Base-by-base conservation (phyloP, 75 land plant species). In the Sequoiadendron giganteum region DNA sequence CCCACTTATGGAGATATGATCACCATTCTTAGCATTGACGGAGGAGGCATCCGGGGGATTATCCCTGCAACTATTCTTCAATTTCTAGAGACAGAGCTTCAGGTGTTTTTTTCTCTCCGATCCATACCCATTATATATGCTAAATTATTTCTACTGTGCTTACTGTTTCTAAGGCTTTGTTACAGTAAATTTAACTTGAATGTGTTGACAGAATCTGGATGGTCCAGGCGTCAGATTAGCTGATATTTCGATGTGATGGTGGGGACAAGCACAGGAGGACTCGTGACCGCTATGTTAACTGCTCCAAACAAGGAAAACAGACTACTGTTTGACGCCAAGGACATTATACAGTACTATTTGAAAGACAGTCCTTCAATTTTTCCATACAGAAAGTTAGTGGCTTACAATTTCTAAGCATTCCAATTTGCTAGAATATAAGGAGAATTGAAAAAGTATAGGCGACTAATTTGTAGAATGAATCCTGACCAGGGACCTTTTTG, bases 231-330 rank as follows among this genome's bases (percentile, higher is more conserved):
- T 89, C 7, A 90, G 95, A 81, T 25, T 95, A 11, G 93, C 93
- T 15, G 94, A 94, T 30, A 95, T 78, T 95, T 95, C 84, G 96
- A 95, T 88, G 92, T 94, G 30, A 89, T 95, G 0, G 86, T 95
- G 0, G 96, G 96, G 16, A 94, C 95, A 38, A 95, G 96, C 93
- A 94, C 96, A 0, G 95, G 96, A 40, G 95, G 95, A 9, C 88
- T 94, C 0, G 85, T 95, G 6, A 88, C 96, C 3, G 90, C 93
- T 42, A 94, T 95, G 95, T 83, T 95, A 13, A 84, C 93, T 0
- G 90, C 92, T 10, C 96, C 96, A 19, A 85, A 94, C 55, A 76
- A 65, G 2, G 55, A 91, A 0, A 88, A 89, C 5, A 92, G 94
- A 8, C 94, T 95, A 56, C 38, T 93, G 10, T 94, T 86, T 86